Evolutionary conservation across 1,284 basidiomycete genomes (phyloP), one percentile per base, ranked within the genome.

Genomic region (Grifola frondosa): DNA sequence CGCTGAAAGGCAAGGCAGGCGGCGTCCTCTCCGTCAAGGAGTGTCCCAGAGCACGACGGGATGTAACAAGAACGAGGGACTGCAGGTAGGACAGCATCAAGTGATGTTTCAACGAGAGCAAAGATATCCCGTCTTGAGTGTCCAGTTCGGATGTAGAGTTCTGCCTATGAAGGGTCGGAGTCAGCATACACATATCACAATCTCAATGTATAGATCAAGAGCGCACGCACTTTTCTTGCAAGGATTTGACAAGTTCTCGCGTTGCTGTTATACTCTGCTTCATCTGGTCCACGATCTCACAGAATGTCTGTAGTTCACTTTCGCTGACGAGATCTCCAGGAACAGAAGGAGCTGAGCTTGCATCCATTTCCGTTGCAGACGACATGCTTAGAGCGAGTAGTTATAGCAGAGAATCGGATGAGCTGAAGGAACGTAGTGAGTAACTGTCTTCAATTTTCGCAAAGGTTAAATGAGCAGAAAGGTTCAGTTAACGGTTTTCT

Each of bases 31-130:
- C 64, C 25, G 65, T 62, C 13, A 91, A 64, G 1, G 81, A 74
- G 53, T 85, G 75, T 0, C 85, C 87, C 3, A 82, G 62, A 2
- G 80, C 74, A 25, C 84, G 80, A 10, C 87, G 79, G 6, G 88
- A 75, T 35, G 84, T 76, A 23, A 95, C 66, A 15, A 97, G 77
- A 16, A 84, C 77, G 30, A 98, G 75, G 13, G 93, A 87, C 43
- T 96, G 93, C 7, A 97, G 71, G 62, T 97, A 97, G 1, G 86
- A 87, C 10, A 98, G 69, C 52, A 97, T 76, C 11, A 90, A 66
- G 44, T 95, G 82, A 53, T 95, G 88, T 66, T 97, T 96, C 43
- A 95, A 69, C 3, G 90, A 88, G 13, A 99, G 75, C 2, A 99
- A 74, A 0, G 96, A 97, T 49, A 98, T 91, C 21, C 96, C 96